Evolutionary conservation across 2,329 filamentous ascomycete genomes (phyloP).

Genomic region (Aaosphaeria pasadenensis): DNA sequence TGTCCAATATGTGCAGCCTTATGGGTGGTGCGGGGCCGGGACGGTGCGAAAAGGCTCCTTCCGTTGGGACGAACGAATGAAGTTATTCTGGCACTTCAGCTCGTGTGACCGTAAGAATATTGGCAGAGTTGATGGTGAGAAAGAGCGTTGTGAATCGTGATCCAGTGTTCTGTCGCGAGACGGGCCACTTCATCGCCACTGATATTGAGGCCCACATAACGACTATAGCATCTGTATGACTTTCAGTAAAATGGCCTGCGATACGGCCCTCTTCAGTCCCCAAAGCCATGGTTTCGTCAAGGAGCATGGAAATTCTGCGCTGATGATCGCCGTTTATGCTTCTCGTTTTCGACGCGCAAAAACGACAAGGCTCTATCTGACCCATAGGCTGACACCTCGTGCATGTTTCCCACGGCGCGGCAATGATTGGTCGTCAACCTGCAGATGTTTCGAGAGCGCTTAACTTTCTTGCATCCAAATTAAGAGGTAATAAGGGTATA

Average conservation of each 20-base stretch:
- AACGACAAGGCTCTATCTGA: slow-evolving; percentile 5
- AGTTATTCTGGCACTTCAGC: neutral
- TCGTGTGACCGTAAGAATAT: neutral
- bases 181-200: too few species aligned
- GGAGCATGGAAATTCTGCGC: neutral
- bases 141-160: too few species aligned
- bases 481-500: neutral
- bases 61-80: neutral
- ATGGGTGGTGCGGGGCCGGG: slow-evolving; percentile 4
- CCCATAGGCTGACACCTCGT: slow-evolving; percentile 3
- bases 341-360: too few species aligned
- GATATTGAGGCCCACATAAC: too few species aligned
- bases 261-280: too few species aligned
- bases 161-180: too few species aligned
- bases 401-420: slow-evolving; percentile 9
- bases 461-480: slow-evolving; percentile 6
- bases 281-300: too few species aligned
- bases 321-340: too few species aligned
- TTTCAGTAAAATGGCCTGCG: too few species aligned
- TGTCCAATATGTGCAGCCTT: slow-evolving; percentile 4
- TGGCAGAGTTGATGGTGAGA: too few species aligned
- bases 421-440: slow-evolving; percentile 14
- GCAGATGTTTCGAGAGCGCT: slow-evolving; percentile 15
- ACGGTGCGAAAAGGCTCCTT: slow-evolving; percentile 5
- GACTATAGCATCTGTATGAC: too few species aligned